phyloP scores from a whole-genome alignment of 768 basidiomycete species.

The Rhizopogon salebrosus region DNA sequence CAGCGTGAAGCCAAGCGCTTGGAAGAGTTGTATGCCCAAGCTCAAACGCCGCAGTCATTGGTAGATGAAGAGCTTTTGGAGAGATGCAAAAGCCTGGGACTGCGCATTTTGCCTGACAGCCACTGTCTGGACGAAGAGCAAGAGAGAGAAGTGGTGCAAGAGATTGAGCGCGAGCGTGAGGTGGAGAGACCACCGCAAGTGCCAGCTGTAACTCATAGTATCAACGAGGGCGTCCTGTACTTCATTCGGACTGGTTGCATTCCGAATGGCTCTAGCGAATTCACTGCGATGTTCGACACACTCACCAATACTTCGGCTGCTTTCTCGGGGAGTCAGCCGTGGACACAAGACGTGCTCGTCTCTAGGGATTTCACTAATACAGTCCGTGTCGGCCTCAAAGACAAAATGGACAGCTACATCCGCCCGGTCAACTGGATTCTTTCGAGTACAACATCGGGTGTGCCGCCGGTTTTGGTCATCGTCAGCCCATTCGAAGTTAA shows the following conservation, averaged over 20 bases:
- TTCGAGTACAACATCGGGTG: conserved; percentile 26
- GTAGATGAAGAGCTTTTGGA: conserved; percentile 17
- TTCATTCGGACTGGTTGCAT: conserved; percentile 27
- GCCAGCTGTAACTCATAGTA: conserved; percentile 19
- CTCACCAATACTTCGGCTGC: conserved; percentile 6
- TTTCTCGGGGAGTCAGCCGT: conserved; percentile 14
- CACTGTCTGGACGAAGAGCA: conserved; percentile 43
- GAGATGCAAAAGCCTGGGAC: conserved; percentile 24
- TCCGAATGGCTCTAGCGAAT: conserved; percentile 7
- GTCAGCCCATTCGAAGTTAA: conserved; percentile 39
- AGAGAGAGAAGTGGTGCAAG: conserved; percentile 39
- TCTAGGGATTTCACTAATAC: conserved; percentile 14
- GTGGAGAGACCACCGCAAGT: conserved; percentile 29
- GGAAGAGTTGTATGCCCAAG: conserved; percentile 27
- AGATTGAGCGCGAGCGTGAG: conserved; percentile 36
- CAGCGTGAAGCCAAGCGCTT: conserved; percentile 34
- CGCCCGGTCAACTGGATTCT: conserved; percentile 42
- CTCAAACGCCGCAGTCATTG: not conserved
- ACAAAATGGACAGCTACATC: conserved; percentile 27
- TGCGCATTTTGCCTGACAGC: conserved; percentile 12
- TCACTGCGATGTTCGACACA: conserved; percentile 13
- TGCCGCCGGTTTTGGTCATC: conserved; percentile 26
- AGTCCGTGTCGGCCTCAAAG: not conserved
- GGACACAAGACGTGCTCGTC: conserved; percentile 11
- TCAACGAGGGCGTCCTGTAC: conserved; percentile 20